phyloP scores from a whole-genome alignment of 1,284 basidiomycete species.

The Ceratobasidium sp. region DNA sequence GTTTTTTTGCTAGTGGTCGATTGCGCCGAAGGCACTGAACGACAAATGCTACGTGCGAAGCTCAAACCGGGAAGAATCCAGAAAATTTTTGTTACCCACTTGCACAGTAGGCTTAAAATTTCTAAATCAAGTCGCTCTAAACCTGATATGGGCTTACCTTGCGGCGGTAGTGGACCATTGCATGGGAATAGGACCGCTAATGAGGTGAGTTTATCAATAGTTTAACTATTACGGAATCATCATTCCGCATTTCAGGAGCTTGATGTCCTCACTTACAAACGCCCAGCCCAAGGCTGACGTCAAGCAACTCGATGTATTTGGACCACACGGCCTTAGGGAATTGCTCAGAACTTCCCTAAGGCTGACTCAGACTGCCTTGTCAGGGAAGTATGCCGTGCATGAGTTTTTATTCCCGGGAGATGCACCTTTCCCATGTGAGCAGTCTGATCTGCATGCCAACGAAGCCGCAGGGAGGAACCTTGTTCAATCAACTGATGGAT shows the following conservation, averaged over 20 bases:
- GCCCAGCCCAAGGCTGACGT: constrained; percentile 58
- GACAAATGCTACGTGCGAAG: constrained; percentile 77
- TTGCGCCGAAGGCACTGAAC: constrained; percentile 89
- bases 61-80: constrained; percentile 70
- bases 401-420: constrained; percentile 76
- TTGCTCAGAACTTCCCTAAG: constrained; percentile 81
- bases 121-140: not conserved
- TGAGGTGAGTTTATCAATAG: constrained; percentile 70
- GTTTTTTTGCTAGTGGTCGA: constrained; percentile 76
- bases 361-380: constrained; percentile 75
- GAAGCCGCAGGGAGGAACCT: constrained; percentile 79
- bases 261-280: constrained; percentile 35
- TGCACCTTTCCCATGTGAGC: constrained; percentile 66
- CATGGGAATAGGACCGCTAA: constrained; percentile 81
- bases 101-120: constrained; percentile 72
- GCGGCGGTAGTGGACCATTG: constrained; percentile 78
- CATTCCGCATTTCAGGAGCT: constrained; percentile 30
- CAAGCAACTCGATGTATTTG: constrained; percentile 78
- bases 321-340: constrained; percentile 83
- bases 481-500: constrained; percentile 70
- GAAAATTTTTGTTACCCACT: constrained; percentile 89
- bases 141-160: constrained; percentile 39
- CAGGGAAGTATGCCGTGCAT: constrained; percentile 81
- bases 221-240: constrained; percentile 29
- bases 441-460: constrained; percentile 69